Evolutionary conservation across 2,329 filamentous ascomycete genomes (phyloP), one percentile per base, ranked within the genome.

Genomic region (Myriosclerotinia duriaeana): DNA sequence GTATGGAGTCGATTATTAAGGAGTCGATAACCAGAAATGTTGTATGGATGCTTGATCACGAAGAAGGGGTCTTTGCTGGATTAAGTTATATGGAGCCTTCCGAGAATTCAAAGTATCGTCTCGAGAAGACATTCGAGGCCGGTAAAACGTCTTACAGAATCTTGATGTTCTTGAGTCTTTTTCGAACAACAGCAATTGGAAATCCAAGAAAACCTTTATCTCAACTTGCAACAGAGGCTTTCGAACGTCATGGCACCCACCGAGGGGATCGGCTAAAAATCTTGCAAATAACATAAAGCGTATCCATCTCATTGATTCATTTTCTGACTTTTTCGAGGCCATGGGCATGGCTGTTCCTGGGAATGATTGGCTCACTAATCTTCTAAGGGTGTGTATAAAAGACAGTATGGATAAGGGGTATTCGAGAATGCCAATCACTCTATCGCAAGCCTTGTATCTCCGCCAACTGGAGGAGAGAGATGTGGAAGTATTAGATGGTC

Each of bases 161-260:
- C 5, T 76, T 84, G 36, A 84, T 84, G 82, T 83, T 85, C 74
- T 78, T 80, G 12, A 81, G 82, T 66, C 76, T 84, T 17, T 84
- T 84, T 73, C 79, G 79, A 12, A 78, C 74, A 58, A 79, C 78
- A 0, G 81, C 79, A 4, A 78, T 81, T 3, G 77, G 77, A 0
- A 74, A 70, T 22, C 71, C 75, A 2, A 71, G 72, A 9, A 78
- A 77, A 42, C 70, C 78, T 1, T 75, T 83, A 5, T 59, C 56
- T 3, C 68, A 79, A 58, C 72, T 83, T 40, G 77, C 79, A 60
- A 79, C 83, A 48, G 77, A 78, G 53, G 78, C 83, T 4, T 84
- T 83, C 72, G 73, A 77, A 9, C 76, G 78, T 3, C 80, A 83
- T 66, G 81, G 82, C 44, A 80, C 78, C 81, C 82, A 3, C 80